Evolutionary conservation across 345 rosid species (phyloP), one percentile per base, ranked within the genome.

Genomic region (Gossypium turneri): DNA sequence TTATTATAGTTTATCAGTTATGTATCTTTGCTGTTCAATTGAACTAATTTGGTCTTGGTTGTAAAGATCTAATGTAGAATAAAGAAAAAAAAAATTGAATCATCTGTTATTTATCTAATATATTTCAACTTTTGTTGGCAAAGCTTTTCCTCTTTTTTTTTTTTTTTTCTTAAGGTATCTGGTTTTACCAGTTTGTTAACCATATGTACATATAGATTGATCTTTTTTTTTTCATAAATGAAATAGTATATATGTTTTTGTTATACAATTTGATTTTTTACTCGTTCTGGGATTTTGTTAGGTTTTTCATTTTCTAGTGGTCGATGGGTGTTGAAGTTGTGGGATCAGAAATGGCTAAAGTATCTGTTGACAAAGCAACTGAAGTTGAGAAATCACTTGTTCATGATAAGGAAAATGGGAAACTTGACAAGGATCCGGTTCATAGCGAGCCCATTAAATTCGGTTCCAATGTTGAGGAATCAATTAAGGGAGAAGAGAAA

Each of bases 261-360:
- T 8, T 67, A 47, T 47, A 24, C 51, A 47, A 67, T 67, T n/a
- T 24, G 55, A 50, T 48, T 27, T 6, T n/a, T 27, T 27, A 60
- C n/a, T 27, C 29, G 43, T 51, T 68, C 41, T 50, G 4, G 56
- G 44, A 59, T 70, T 83, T 65, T 51, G 57, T 73, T 58, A 63
- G 77, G 75, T 50, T 75, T 20, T 71, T 64, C 34, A 75, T 65
- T 76, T 73, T 73, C 50, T 55, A 7, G 67, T 73, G 80, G 74
- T 76, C 73, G 65, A 94, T 94, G 97, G 92, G 91, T 51, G 89
- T 90, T 58, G 98, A 91, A 87, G 92, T 88, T 75, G 86, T 82
- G 75, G 91, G 87, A 77, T 85, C 87, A 62, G 97, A 94, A 82
- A 86, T 83, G 86, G 92, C 84, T 29, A 86, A 86, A 29, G 85